Evolutionary conservation across 768 basidiomycete genomes (phyloP).

Genomic region (Hericium erinaceus): DNA sequence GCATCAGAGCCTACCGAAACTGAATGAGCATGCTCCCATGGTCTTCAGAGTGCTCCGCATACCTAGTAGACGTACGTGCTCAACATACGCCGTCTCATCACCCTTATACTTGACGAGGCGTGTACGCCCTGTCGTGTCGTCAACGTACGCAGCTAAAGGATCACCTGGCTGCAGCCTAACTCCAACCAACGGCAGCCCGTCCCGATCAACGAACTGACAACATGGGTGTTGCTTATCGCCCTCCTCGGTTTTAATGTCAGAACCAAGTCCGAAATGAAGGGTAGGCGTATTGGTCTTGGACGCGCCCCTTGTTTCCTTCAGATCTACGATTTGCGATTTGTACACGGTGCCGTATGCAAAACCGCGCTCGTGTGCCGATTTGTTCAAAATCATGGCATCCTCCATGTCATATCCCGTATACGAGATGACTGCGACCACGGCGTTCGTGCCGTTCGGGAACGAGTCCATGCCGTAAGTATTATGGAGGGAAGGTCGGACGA

Average conservation of each 20-base stretch:
- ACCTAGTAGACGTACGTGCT: conserved; percentile 89
- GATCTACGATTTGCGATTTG: conserved; percentile 87
- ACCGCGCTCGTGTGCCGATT: conserved; percentile 95
- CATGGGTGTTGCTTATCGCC: conserved; percentile 35
- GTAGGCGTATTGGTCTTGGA: conserved; percentile 47
- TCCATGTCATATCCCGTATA: conserved; percentile 99
- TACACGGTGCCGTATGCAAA: conserved; percentile 96
- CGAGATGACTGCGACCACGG: conserved; percentile 98
- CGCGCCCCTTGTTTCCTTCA: conserved; percentile 70
- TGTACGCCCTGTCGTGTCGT: conserved; percentile 77
- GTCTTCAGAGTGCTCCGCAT: not conserved
- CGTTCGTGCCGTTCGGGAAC: conserved; percentile 97
- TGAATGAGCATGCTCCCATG: not conserved
- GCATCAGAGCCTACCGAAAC: conserved; percentile 60
- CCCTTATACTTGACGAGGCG: conserved; percentile 93
- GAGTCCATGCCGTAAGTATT: conserved; percentile 96
- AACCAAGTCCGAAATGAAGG: conserved; percentile 85
- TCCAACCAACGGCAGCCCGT: conserved; percentile 83
- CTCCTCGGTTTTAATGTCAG: conserved; percentile 53
- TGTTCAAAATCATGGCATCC: conserved; percentile 99
- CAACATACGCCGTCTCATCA: conserved; percentile 83
- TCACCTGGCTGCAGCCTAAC: conserved; percentile 62
- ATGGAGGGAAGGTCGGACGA: conserved; percentile 87
- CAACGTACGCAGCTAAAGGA: conserved; percentile 77
- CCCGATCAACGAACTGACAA: conserved; percentile 54